Conservation (phyloP, 2,329 filamentous ascomycete genomes). For the Diaporthe helianthi region DNA sequence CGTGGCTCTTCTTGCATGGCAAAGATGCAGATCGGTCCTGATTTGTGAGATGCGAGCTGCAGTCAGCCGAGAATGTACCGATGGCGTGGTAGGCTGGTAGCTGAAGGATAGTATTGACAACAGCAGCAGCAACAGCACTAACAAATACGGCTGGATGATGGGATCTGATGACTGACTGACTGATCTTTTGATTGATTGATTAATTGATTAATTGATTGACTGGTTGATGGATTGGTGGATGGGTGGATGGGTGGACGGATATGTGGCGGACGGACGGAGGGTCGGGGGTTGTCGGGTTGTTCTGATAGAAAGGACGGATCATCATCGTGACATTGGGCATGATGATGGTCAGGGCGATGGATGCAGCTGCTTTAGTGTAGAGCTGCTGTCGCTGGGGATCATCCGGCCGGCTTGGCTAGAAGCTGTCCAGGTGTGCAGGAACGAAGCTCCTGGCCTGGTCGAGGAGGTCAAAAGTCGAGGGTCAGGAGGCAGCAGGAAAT, state of each 20-base stretch:
- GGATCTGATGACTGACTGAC: background rate
- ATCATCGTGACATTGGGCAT: background rate
- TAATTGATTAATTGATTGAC: background rate
- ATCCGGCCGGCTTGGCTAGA: background rate
- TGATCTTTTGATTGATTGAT: too few species aligned
- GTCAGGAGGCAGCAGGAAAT: slow-evolving; percentile 3
- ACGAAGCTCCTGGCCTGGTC: background rate
- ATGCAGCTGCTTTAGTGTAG: background rate
- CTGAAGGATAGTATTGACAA: background rate
- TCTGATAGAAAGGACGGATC: background rate
- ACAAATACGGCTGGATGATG: background rate
- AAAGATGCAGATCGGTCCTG: slow-evolving; percentile 14
- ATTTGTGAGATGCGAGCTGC: slow-evolving; percentile 23
- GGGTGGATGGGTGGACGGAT: background rate
- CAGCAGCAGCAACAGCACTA: background rate
- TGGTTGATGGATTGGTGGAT: background rate
- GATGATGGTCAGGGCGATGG: background rate
- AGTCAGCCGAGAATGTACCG: background rate
- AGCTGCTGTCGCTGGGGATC: background rate
- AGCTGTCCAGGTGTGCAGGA: background rate
- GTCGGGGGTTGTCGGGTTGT: background rate
- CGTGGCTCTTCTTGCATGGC: background rate
- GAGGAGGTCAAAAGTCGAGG: background rate
- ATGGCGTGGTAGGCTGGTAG: slow-evolving; percentile 4
- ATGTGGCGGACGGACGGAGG: background rate